A percentile compares a stretch with the other conserved stretches of the same genome.
These are phyloP conservation scores for Ceratobasidium sp. DNA, from an alignment of 1,284 basidiomycete genomes.

Conservation along the genomic window DNA sequence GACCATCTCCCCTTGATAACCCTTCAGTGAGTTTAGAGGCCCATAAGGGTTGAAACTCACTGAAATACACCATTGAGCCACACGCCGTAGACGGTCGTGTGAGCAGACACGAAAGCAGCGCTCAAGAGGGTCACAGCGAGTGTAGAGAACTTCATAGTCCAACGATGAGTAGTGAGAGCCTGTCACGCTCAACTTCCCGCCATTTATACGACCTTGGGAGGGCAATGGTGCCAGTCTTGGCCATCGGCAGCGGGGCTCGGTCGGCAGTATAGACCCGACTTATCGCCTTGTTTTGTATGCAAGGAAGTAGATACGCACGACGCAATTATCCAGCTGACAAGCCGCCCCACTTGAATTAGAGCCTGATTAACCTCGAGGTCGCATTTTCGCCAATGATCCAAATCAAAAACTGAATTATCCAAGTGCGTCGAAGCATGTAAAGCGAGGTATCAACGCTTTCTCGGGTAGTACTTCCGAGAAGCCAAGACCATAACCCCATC, in stretches of 20 bases:
- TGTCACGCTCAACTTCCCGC: not conserved
- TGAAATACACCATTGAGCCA: constrained; percentile 44
- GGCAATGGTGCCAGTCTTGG: not conserved
- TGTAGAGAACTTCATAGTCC: constrained; percentile 17
- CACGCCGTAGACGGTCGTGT: constrained; percentile 37
- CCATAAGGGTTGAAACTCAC: not conserved
- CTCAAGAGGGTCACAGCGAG: constrained; percentile 29
- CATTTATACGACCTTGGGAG: not conserved
- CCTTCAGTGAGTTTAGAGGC: not conserved
- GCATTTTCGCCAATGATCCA: not conserved
- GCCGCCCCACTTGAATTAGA: not conserved
- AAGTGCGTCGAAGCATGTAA: not conserved
- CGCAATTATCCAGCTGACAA: constrained; percentile 5
- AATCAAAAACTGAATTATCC: not conserved
- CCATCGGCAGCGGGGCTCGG: constrained; percentile 8
- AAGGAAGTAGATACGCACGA: not conserved
- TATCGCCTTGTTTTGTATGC: constrained; percentile 9
- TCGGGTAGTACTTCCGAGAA: not conserved
- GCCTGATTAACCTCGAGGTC: not conserved
- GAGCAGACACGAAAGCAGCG: constrained; percentile 31
- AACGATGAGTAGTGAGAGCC: not conserved
- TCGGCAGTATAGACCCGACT: constrained; percentile 3
- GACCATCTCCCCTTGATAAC: constrained; percentile 33
- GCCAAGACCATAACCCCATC: constrained; percentile 12
- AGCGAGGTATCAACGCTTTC: not conserved